Evolutionary conservation across 73 alveolate species (phyloP).

Genomic region (Paramecium sexaurelia): DNA sequence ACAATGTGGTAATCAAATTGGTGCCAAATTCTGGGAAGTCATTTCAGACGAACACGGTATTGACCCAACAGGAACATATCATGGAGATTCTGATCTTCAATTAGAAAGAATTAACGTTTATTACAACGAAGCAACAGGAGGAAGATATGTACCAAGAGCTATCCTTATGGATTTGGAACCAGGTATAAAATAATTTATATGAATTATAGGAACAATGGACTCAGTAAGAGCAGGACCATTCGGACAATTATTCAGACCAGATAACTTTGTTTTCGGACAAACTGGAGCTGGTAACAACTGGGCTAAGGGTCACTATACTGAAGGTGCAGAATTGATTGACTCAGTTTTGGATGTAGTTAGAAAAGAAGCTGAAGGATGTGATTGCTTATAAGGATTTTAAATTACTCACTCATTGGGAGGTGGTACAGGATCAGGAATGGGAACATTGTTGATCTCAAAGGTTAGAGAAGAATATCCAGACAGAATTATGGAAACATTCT

Average conservation of each 20-base stretch:
- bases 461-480: constrained; percentile 98
- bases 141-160: constrained; percentile 98
- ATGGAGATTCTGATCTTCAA: constrained; percentile 98
- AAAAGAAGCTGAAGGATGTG: constrained; percentile 97
- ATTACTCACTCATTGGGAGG: constrained; percentile 95
- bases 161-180: constrained; percentile 99
- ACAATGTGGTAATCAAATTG: constrained; percentile 99
- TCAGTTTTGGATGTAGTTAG: constrained; percentile 95
- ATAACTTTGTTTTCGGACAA: constrained; percentile 98
- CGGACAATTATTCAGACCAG: constrained; percentile 99
- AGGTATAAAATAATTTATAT: constrained; percentile 71
- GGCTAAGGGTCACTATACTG: constrained; percentile 99
- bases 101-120: constrained; percentile 95
- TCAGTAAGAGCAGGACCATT: constrained; percentile 98
- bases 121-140: constrained; percentile 99
- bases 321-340: constrained; percentile 96
- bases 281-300: constrained; percentile 99
- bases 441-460: constrained; percentile 96
- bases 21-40: constrained; percentile 99
- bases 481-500: constrained; percentile 96
- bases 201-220: constrained; percentile 88
- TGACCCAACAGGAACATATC: constrained; percentile 99
- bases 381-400: constrained; percentile 95
- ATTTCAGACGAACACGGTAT: constrained; percentile 99
- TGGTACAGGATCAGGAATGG: constrained; percentile 98